Percentiles rank a stretch among this genome's conserved stretches.
phyloP scores from a whole-genome alignment of 306 rosid genomes.

The Cucumis melo region DNA sequence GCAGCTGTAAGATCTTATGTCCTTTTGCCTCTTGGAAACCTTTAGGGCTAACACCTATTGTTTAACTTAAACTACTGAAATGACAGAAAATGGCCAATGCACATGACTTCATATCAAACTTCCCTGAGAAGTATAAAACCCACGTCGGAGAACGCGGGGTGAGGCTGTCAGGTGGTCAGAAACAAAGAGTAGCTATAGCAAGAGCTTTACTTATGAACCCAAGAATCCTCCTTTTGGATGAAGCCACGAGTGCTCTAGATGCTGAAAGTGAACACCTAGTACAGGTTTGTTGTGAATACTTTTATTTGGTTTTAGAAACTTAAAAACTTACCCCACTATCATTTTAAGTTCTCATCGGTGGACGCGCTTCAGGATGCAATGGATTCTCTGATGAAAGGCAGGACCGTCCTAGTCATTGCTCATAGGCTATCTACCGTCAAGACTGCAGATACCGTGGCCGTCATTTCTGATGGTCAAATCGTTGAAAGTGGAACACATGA shows the following conservation, averaged over 20 bases:
- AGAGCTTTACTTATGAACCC: constrained; percentile 25
- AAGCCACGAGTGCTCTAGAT: constrained; percentile 25
- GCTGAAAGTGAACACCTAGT: constrained; percentile 24
- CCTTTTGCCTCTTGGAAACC: background rate
- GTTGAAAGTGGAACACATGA: constrained; percentile 24
- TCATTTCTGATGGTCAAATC: constrained; percentile 21
- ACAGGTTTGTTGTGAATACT: constrained; percentile 6
- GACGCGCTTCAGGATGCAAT: constrained; percentile 13
- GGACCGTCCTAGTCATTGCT: constrained; percentile 24
- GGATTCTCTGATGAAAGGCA: constrained; percentile 22
- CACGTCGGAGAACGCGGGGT: constrained; percentile 20
- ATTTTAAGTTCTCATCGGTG: background rate
- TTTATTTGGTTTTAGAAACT: background rate
- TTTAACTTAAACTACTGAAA: background rate
- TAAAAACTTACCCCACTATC: background rate
- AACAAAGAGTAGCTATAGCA: constrained; percentile 26
- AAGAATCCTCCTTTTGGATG: constrained; percentile 24
- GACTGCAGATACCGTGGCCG: constrained; percentile 19
- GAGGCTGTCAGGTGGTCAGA: constrained; percentile 23
- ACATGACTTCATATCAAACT: constrained; percentile 22
- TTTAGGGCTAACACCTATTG: background rate
- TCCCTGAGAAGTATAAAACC: constrained; percentile 20
- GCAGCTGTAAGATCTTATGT: constrained; percentile 43
- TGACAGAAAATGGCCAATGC: constrained; percentile 28
- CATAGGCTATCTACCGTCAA: constrained; percentile 22